Percentiles rank a stretch among this genome's conserved stretches.
phyloP scores from a whole-genome alignment of 495 filamentous ascomycete genomes.

The Sabuloglossum arenarium region DNA sequence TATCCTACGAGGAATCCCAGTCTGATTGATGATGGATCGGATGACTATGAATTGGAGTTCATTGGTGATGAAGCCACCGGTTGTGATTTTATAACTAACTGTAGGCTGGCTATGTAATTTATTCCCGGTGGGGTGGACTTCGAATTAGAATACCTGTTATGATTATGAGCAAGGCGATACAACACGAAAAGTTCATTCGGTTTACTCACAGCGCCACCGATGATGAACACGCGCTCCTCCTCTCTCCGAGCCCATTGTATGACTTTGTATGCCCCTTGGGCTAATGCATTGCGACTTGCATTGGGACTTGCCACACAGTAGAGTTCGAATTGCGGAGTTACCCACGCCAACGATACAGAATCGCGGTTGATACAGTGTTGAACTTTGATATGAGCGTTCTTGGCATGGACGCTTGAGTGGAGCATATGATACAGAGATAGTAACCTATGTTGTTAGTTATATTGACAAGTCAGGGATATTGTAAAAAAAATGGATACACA shows the following conservation, averaged over 20 bases:
- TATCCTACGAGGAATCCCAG: background rate
- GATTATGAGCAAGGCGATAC: background rate
- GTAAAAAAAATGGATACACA: background rate
- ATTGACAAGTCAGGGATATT: background rate
- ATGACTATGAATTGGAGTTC: background rate
- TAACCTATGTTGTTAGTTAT: conserved; percentile 25
- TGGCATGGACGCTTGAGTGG: conserved; percentile 65
- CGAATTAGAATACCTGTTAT: background rate
- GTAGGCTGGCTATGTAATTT: background rate
- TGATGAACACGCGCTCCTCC: conserved; percentile 86
- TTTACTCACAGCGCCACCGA: conserved; percentile 58
- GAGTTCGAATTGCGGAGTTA: conserved; percentile 74
- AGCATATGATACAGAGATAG: conserved; percentile 70
- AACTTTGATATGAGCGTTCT: conserved; percentile 66
- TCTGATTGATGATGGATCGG: conserved; percentile 6
- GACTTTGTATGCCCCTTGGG: conserved; percentile 68
- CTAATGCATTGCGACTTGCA: conserved; percentile 40
- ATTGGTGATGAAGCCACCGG: background rate
- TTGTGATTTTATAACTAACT: background rate
- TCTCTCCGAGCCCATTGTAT: conserved; percentile 77
- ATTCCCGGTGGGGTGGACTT: background rate
- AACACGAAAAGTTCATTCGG: background rate
- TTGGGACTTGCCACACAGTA: conserved; percentile 64
- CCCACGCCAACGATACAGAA: conserved; percentile 67
- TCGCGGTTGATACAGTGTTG: conserved; percentile 56